A percentile compares a stretch with the other conserved stretches of the same genome.
Conservation (phyloP, 257 asterid genomes). For the Forsythia viridissima region DNA sequence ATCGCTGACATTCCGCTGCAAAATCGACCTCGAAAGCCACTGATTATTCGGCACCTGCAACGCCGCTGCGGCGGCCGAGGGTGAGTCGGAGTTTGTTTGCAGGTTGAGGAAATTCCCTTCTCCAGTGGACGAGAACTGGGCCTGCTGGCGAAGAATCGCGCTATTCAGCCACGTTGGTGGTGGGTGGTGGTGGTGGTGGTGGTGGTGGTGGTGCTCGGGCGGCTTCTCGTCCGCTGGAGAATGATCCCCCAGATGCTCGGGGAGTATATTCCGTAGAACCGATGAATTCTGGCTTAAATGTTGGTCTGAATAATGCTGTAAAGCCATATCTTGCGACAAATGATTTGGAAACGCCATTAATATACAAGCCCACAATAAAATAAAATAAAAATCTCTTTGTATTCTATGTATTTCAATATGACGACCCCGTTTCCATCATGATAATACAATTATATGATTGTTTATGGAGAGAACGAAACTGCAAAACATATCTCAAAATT, state of each 20-base stretch:
- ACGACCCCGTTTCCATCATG: neutral
- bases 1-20: constrained; percentile 37
- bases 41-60: constrained; percentile 27
- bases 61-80: constrained; percentile 32
- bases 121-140: constrained; percentile 32
- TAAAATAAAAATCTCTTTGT: neutral
- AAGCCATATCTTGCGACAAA: constrained; percentile 57
- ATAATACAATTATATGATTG: neutral
- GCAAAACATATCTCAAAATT: neutral
- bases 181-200: constrained; percentile 17
- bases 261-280: constrained; percentile 28
- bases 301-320: constrained; percentile 54
- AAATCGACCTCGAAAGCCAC: constrained; percentile 56
- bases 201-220: constrained; percentile 28
- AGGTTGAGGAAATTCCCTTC: constrained; percentile 57
- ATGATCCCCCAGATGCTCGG: constrained; percentile 22
- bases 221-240: constrained; percentile 27
- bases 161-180: constrained; percentile 66
- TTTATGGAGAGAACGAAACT: too few relatives aligned
- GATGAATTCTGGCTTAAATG: constrained; percentile 34
- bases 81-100: constrained; percentile 46
- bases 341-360: constrained; percentile 56
- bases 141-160: constrained; percentile 49
- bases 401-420: neutral
- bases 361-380: neutral